A percentile compares a stretch with the other conserved stretches of the same genome.
phyloP scores from a whole-genome alignment of 2,329 filamentous ascomycete genomes.

The Bipolaris victoriae region DNA sequence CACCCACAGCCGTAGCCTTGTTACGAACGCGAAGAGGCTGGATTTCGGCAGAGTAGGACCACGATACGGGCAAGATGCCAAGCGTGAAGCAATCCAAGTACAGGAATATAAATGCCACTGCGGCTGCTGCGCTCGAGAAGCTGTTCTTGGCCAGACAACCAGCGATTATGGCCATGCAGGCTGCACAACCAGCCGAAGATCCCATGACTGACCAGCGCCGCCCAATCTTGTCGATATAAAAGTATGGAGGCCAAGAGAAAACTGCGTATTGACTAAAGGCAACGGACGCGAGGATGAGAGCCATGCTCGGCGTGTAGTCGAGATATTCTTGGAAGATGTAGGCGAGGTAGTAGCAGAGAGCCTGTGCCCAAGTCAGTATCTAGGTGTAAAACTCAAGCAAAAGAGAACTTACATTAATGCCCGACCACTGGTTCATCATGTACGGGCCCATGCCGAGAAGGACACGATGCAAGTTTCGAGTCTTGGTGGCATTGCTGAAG shows the following conservation, averaged over 20 bases:
- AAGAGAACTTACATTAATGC: conserved; percentile 22
- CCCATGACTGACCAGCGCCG: conserved; percentile 41
- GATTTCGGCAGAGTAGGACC: conserved; percentile 59
- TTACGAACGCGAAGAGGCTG: conserved; percentile 57
- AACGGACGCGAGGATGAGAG: conserved; percentile 45
- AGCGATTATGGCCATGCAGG: conserved; percentile 45
- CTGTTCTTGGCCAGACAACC: conserved; percentile 36
- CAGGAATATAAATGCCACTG: conserved; percentile 50
- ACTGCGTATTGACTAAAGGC: conserved; percentile 54
- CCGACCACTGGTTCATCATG: conserved; percentile 51
- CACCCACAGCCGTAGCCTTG: conserved; percentile 58
- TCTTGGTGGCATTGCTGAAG: conserved; percentile 46
- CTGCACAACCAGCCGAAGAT: conserved; percentile 41
- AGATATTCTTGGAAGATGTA: conserved; percentile 49
- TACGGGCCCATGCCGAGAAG: conserved; percentile 49
- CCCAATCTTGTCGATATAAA: conserved; percentile 56
- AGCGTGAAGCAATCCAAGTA: conserved; percentile 32
- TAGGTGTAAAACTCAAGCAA: neutral
- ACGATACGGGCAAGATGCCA: conserved; percentile 49
- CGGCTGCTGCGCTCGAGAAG: conserved; percentile 37
- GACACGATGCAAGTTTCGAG: conserved; percentile 46
- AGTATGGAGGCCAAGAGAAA: conserved; percentile 50
- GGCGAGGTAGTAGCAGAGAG: conserved; percentile 48
- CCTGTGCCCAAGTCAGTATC: neutral
- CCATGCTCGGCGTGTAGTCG: conserved; percentile 36